Percentiles rank a stretch among this genome's conserved stretches.
Evolutionary conservation across 2,329 filamentous ascomycete genomes (phyloP).

Genomic region (Fusarium beomiforme): DNA sequence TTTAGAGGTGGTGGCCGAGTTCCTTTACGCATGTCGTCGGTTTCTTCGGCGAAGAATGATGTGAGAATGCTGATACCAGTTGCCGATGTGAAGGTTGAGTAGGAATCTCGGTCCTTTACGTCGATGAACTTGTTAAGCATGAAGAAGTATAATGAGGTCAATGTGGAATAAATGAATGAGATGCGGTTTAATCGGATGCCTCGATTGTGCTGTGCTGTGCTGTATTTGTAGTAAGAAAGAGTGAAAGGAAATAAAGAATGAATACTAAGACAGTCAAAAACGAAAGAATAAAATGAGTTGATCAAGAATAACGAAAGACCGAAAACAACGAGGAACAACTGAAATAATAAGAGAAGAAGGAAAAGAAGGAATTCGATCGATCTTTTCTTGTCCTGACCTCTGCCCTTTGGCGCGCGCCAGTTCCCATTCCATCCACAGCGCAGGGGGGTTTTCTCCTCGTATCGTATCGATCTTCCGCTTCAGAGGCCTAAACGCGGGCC

Average conservation of each 20-base stretch:
- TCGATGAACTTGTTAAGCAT: slow-evolving; percentile 30
- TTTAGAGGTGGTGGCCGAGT: slow-evolving; percentile 47
- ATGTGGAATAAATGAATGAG: neutral
- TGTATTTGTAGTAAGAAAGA: neutral
- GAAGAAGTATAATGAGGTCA: slow-evolving; percentile 15
- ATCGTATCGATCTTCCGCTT: slow-evolving; percentile 5
- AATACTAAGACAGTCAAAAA: slow-evolving; percentile 5
- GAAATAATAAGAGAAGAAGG: slow-evolving; percentile 13
- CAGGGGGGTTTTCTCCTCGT: neutral
- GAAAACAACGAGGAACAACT: neutral
- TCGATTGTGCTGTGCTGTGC: slow-evolving; percentile 14
- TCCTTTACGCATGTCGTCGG: slow-evolving; percentile 44
- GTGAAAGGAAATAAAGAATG: slow-evolving; percentile 10
- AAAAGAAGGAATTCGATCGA: slow-evolving; percentile 12
- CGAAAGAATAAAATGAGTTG: slow-evolving; percentile 4
- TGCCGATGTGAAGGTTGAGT: slow-evolving; percentile 20
- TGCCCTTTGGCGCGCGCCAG: slow-evolving; percentile 32
- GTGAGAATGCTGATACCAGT: slow-evolving; percentile 26
- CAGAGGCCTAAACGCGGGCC: neutral
- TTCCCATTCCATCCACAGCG: neutral
- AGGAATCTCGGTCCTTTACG: slow-evolving; percentile 26
- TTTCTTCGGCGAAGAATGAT: slow-evolving; percentile 7
- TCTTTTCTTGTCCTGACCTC: neutral
- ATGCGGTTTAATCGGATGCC: slow-evolving; percentile 3
- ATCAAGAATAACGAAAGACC: slow-evolving; percentile 11